Evolutionary conservation across 495 filamentous ascomycete genomes (phyloP).

Genomic region (Tuber melanosporum): DNA sequence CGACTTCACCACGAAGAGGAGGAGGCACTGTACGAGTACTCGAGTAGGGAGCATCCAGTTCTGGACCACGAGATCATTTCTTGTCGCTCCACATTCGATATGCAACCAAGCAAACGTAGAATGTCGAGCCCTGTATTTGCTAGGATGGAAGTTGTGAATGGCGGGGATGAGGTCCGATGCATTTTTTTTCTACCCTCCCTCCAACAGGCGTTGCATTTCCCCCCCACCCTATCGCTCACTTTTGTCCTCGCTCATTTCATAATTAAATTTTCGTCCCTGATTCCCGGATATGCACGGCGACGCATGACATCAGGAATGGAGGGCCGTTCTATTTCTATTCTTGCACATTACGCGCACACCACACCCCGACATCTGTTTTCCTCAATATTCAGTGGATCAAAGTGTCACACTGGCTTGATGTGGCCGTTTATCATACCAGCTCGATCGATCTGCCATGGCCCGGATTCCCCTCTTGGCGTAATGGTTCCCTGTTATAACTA

Average conservation of each 20-base stretch:
- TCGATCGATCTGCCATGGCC: background rate
- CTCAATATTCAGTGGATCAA: background rate
- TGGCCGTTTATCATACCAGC: background rate
- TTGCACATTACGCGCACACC: slow-evolving; percentile 5
- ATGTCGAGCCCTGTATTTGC: background rate
- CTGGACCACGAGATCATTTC: background rate
- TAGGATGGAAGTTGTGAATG: background rate
- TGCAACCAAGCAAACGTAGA: background rate
- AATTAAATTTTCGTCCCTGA: slow-evolving; percentile 19
- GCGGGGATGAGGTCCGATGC: background rate
- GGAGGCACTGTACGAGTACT: too few relatives aligned
- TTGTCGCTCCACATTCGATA: background rate
- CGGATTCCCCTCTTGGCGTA: background rate
- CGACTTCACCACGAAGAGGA: background rate
- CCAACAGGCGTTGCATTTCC: background rate
- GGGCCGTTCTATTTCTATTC: slow-evolving; percentile 9
- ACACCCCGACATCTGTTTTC: background rate
- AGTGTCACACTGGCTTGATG: background rate
- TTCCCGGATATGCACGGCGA: slow-evolving; percentile 27
- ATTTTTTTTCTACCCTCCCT: background rate
- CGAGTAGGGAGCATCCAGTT: background rate
- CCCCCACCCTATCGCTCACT: slow-evolving; percentile 7
- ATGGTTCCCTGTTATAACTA: background rate
- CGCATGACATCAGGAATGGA: slow-evolving; percentile 35
- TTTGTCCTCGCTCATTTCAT: background rate